Evolutionary conservation across 129 eudicot genomes (phyloP), one percentile per base, ranked within the genome.

Genomic region (Escallonia herrerae): DNA sequence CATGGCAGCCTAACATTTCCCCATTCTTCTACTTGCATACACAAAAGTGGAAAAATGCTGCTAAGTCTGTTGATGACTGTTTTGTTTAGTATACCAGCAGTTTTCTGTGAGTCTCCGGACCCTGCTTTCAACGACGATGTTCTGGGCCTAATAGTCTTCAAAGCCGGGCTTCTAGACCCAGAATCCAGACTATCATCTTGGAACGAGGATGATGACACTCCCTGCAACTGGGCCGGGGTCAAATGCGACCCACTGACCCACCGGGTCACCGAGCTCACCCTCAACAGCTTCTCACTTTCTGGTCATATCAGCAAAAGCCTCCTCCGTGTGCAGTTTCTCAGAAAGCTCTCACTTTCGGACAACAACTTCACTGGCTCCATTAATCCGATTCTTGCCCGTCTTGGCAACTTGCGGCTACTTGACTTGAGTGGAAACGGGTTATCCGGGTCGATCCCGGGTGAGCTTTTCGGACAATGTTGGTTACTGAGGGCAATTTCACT

Each of bases 61-160:
- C 13, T 58, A 40, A 77, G 60, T 48, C n/a, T 65, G 45, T 51
- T 76, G 65, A 52, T 68, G 53, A 8, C 79, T 72, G 56, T 84
- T 72, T 68, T 74, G 8, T n/a, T 68, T 5, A 40, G 65, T 6
- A 65, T 60, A 49, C 56, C 80, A 11, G 4, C 77, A 43, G 72
- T 84, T 15, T 62, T 51, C 2, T 22, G 33, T 22, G 60, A 58
- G 14, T 88, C 79, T 39, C 1, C 60, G 10, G 80, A 77, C 64
- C 75, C 87, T n/a, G 89, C 83, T 15, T 79, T 93, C 22, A 88
- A 86, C 79, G 98, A 93, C 76, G 98, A 93, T 77, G 87, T 93
- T 60, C 72, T 93, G 76, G 98, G 95, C 56, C 64, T 93, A 40
- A 86, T 88, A 39, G 98, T 88, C 43, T 81, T 93, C 50, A 93